A percentile compares a stretch with the other conserved stretches of the same genome.
phyloP scores from a whole-genome alignment of 2,329 filamentous ascomycete species.

The Aspergillus latus region DNA sequence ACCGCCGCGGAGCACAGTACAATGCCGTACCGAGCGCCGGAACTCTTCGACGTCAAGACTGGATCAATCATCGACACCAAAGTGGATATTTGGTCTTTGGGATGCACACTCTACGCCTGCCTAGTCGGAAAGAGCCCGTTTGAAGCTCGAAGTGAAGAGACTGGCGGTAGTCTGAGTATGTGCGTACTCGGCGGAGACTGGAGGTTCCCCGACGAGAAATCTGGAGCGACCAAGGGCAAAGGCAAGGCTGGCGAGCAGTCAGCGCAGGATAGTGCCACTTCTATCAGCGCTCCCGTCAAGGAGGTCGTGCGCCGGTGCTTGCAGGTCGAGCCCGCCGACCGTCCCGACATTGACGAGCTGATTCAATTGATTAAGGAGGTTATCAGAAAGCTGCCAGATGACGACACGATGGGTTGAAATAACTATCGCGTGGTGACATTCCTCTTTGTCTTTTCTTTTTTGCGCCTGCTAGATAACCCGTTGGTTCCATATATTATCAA shows the following conservation, averaged over 20 bases:
- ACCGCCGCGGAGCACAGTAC: slow-evolving; percentile 93
- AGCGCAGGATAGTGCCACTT: slow-evolving; percentile 45
- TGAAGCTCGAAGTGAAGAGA: slow-evolving; percentile 93
- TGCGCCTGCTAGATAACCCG: slow-evolving; percentile 1
- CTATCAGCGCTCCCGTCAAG: slow-evolving; percentile 78
- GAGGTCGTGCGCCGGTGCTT: slow-evolving; percentile 86
- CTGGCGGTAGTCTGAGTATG: slow-evolving; percentile 86
- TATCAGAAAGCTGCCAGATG: slow-evolving; percentile 66
- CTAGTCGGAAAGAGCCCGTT: slow-evolving; percentile 96
- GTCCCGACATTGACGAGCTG: slow-evolving; percentile 83
- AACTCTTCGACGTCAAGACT: slow-evolving; percentile 97
- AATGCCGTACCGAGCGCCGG: slow-evolving; percentile 96
- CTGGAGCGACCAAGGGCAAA: slow-evolving; percentile 61
- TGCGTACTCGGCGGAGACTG: slow-evolving; percentile 93
- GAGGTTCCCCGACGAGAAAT: slow-evolving; percentile 86
- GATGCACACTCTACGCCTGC: slow-evolving; percentile 96
- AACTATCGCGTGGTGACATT: slow-evolving; percentile 1
- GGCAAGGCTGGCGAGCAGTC: slow-evolving; percentile 43
- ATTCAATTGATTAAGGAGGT: slow-evolving; percentile 75
- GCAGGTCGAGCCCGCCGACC: slow-evolving; percentile 78
- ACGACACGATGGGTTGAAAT: slow-evolving; percentile 44
- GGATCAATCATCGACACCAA: slow-evolving; percentile 90
- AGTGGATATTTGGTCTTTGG: slow-evolving; percentile 95
- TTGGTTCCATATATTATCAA: slow-evolving; percentile 7
- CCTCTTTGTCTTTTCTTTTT: background rate